phyloP scores from a whole-genome alignment of 352 stramenopile species.

The Pythium utonaiense region DNA sequence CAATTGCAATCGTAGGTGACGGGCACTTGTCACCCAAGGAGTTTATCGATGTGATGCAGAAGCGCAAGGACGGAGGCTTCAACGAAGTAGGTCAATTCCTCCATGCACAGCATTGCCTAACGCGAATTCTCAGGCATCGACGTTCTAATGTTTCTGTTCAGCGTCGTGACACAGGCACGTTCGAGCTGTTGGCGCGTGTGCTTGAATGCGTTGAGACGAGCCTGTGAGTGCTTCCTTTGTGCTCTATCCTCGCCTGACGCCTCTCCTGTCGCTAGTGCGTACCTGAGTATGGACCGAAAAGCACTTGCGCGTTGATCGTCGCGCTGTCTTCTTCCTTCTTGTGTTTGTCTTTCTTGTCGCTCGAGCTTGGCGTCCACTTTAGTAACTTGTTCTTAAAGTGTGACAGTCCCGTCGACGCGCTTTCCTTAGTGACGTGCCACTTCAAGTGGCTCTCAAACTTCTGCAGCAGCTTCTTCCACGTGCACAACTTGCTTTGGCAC shows the following conservation, averaged over 20 bases:
- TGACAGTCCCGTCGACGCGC: conserved; percentile 70
- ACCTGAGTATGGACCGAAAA: conserved; percentile 77
- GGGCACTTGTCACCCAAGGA: conserved; percentile 74
- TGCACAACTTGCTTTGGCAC: conserved; percentile 79
- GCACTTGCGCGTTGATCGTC: conserved; percentile 59
- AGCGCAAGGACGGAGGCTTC: conserved; percentile 78
- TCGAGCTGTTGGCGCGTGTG: conserved; percentile 63
- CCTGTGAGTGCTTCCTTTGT: conserved; percentile 23
- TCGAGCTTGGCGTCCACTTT: conserved; percentile 61
- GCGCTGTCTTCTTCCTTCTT: conserved; percentile 61
- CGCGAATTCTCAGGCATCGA: no score
- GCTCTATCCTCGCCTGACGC: background rate
- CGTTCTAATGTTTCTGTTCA: conserved; percentile 28
- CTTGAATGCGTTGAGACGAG: conserved; percentile 61
- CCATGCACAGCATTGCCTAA: no score
- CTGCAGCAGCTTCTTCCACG: conserved; percentile 75
- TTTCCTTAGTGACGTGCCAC: conserved; percentile 83
- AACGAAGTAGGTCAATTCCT: conserved; percentile 49
- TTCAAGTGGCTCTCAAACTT: conserved; percentile 83
- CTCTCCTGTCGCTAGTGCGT: background rate
- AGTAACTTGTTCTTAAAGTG: conserved; percentile 87
- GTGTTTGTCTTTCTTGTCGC: conserved; percentile 62
- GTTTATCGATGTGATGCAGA: conserved; percentile 87
- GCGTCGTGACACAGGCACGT: conserved; percentile 71
- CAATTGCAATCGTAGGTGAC: no score